Evolutionary conservation across 345 rosid species (phyloP).

Genomic region (Ricinus communis): DNA sequence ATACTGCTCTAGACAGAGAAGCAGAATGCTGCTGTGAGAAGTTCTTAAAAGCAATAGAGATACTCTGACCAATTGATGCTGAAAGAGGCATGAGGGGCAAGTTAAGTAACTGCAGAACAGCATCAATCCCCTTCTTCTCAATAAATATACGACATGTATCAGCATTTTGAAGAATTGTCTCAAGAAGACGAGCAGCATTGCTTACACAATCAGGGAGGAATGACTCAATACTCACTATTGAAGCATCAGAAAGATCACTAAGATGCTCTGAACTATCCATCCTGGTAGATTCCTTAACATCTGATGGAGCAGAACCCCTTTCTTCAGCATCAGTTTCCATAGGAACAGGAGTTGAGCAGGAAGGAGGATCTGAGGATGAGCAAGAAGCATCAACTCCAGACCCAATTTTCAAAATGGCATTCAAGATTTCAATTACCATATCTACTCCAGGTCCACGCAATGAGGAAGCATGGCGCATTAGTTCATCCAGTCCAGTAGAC

Average conservation of each 20-base stretch:
- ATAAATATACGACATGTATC: slow-evolving; percentile 88
- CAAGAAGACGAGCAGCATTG: slow-evolving; percentile 87
- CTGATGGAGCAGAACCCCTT: slow-evolving; percentile 33
- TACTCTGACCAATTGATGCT: slow-evolving; percentile 73
- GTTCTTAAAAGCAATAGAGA: slow-evolving; percentile 84
- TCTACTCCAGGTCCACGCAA: slow-evolving; percentile 87
- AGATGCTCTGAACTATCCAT: slow-evolving; percentile 50
- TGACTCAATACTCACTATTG: slow-evolving; percentile 49
- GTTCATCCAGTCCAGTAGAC: slow-evolving; percentile 93
- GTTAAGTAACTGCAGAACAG: slow-evolving; percentile 67
- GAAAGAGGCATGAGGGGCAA: slow-evolving; percentile 85
- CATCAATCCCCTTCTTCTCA: slow-evolving; percentile 92
- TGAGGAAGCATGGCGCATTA: slow-evolving; percentile 88
- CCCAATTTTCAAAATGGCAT: slow-evolving; percentile 56
- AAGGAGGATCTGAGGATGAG: slow-evolving; percentile 41
- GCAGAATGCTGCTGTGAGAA: slow-evolving; percentile 89
- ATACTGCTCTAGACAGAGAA: slow-evolving; percentile 74
- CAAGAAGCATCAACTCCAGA: slow-evolving; percentile 57
- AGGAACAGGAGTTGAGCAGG: slow-evolving; percentile 58
- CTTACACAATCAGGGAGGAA: slow-evolving; percentile 81
- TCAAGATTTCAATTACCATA: slow-evolving; percentile 85
- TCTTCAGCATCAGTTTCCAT: slow-evolving; percentile 90
- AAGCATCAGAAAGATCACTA: slow-evolving; percentile 54
- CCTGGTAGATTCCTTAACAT: slow-evolving; percentile 46
- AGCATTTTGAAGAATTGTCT: slow-evolving; percentile 92